Percentiles rank a stretch among this genome's conserved stretches.
phyloP scores from a whole-genome alignment of 345 rosid genomes.

The Gossypium australe region DNA sequence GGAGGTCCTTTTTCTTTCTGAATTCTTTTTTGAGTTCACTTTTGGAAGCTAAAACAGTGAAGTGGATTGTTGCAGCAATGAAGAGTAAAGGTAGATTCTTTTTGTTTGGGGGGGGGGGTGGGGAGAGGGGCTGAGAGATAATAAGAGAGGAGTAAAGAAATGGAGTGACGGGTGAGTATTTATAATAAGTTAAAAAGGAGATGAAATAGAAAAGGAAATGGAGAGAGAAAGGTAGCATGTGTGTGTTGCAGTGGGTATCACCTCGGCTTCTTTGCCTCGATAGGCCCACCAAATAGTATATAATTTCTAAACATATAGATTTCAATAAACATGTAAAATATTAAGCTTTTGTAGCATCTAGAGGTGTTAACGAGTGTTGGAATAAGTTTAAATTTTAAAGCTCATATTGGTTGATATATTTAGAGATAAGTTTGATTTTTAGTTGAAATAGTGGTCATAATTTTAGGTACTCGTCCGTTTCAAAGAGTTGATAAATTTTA shows the following conservation, averaged over 20 bases:
- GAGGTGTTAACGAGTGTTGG: no score
- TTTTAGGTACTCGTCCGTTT: no score
- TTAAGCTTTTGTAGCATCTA: no score
- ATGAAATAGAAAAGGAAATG: neutral
- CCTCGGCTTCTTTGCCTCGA: slow-evolving; percentile 48
- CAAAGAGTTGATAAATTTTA: no score
- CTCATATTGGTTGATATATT: no score
- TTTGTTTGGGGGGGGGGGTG: no score
- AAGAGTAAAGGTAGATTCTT: slow-evolving; percentile 4
- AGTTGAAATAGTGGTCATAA: no score
- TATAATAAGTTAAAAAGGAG: slow-evolving; percentile 17
- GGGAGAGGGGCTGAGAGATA: no score
- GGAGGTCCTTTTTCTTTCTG: neutral
- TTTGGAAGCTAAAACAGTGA: slow-evolving; percentile 9
- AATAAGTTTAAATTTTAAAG: no score
- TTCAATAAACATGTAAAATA: neutral
- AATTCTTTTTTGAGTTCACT: neutral
- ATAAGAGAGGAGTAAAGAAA: neutral
- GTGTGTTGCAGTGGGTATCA: slow-evolving; percentile 56
- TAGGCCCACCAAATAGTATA: slow-evolving; percentile 37
- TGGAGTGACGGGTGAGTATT: slow-evolving; percentile 28
- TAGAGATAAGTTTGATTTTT: no score
- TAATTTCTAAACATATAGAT: slow-evolving; percentile 16
- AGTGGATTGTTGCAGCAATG: slow-evolving; percentile 8
- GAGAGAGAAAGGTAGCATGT: slow-evolving; percentile 15